Conservation (phyloP, 306 rosid species). For the Malus sylvestris region DNA sequence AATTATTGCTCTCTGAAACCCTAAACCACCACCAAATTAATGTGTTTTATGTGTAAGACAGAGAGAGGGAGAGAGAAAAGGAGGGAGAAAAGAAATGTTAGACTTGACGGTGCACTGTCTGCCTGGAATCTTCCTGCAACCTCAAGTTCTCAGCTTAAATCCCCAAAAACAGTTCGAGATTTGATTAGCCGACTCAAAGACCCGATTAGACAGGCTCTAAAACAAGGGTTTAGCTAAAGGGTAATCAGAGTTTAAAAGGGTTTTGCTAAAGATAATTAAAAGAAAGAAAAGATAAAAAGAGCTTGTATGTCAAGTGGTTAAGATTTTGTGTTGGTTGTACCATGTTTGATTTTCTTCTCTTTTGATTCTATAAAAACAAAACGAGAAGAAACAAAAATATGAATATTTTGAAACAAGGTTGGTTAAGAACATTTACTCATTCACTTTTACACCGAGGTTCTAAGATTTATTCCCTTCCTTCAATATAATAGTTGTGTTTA, state of each 20-base stretch:
- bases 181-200: background rate
- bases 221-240: slow-evolving; percentile 2
- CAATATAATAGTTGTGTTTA: no score
- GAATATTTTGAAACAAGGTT: no score
- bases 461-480: no score
- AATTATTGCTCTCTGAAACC: slow-evolving; percentile 61
- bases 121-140: slow-evolving; percentile 43
- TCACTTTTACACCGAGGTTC: no score
- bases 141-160: background rate
- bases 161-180: background rate
- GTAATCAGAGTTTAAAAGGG: background rate
- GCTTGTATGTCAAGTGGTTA: background rate
- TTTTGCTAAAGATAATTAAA: background rate
- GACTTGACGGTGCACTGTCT: slow-evolving; percentile 11
- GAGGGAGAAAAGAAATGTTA: background rate
- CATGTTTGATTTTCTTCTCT: no score
- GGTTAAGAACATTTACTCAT: no score
- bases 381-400: no score
- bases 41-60: slow-evolving; percentile 26
- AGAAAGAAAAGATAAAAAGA: background rate
- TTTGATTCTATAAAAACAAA: no score
- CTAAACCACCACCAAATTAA: slow-evolving; percentile 27
- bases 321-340: background rate
- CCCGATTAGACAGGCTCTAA: slow-evolving; percentile 3
- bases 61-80: background rate